Percentiles rank a stretch among this genome's conserved stretches.
Conservation (phyloP, 352 stramenopile genomes). For the Globisporangium megalacanthum region DNA sequence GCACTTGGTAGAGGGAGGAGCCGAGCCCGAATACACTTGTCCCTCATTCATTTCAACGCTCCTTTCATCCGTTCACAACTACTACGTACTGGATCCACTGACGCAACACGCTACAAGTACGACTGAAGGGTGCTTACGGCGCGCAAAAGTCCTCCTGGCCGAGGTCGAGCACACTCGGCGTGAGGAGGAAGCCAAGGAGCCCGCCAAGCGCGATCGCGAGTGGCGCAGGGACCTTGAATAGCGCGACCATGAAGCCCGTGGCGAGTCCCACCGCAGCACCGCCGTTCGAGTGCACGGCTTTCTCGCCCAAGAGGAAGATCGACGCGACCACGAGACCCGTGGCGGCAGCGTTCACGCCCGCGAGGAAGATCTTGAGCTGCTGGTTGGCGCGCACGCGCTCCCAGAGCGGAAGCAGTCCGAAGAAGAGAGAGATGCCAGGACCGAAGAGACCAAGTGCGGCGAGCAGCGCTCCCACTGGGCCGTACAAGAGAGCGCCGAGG, state of each 20-base stretch:
- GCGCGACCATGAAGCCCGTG: slow-evolving; percentile 68
- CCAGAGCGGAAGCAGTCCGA: slow-evolving; percentile 91
- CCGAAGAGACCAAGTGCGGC: slow-evolving; percentile 89
- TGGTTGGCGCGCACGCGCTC: slow-evolving; percentile 79
- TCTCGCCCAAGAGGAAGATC: slow-evolving; percentile 87
- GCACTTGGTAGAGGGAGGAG: no score
- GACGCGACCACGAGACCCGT: slow-evolving; percentile 89
- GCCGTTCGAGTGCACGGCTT: slow-evolving; percentile 73
- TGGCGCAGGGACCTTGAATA: slow-evolving; percentile 70
- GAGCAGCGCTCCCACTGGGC: slow-evolving; percentile 84
- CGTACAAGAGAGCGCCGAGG: slow-evolving; percentile 84
- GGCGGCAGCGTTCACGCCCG: slow-evolving; percentile 87
- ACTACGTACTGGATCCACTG: no score
- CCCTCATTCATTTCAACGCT: not conserved
- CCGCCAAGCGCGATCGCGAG: slow-evolving; percentile 54
- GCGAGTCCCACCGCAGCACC: slow-evolving; percentile 84
- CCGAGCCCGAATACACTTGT: no score
- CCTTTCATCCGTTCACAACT: not conserved
- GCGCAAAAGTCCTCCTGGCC: slow-evolving; percentile 49
- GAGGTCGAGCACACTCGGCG: slow-evolving; percentile 39
- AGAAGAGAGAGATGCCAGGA: slow-evolving; percentile 89
- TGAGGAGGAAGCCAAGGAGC: slow-evolving; percentile 45
- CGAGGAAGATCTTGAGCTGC: slow-evolving; percentile 84
- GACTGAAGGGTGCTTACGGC: slow-evolving; percentile 8
- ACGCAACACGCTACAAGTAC: not conserved